phyloP scores from a whole-genome alignment of 2,329 filamentous ascomycete species.

The Aspergillus fumigatiaffinis region DNA sequence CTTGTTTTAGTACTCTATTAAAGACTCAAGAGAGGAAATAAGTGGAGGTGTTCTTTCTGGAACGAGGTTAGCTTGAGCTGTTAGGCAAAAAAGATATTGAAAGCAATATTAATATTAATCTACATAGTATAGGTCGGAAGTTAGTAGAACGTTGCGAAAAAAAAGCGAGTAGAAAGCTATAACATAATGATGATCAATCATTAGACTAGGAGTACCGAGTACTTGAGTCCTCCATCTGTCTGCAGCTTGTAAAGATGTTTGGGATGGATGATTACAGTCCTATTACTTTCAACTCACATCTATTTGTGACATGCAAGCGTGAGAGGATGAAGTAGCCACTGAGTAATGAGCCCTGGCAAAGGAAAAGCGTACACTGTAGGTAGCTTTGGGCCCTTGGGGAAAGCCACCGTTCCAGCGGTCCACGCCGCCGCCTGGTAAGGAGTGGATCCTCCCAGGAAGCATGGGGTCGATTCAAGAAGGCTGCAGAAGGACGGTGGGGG shows the following conservation, averaged over 20 bases:
- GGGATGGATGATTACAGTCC: no score
- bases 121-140: neutral
- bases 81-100: constrained; percentile 6
- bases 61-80: constrained; percentile 10
- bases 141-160: neutral
- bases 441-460: constrained; percentile 14
- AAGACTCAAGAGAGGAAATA: neutral
- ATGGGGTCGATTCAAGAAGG: constrained; percentile 8
- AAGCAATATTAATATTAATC: neutral
- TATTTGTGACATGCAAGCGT: neutral
- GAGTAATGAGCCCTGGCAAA: no score
- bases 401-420: constrained; percentile 16
- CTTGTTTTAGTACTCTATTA: neutral
- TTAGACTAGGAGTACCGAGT: neutral
- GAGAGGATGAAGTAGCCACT: neutral
- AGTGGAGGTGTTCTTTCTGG: constrained; percentile 13
- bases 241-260: neutral
- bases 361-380: neutral
- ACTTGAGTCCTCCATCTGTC: neutral
- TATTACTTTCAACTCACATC: neutral
- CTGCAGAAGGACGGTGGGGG: constrained; percentile 6
- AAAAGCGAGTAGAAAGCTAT: neutral
- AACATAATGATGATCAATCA: neutral
- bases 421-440: constrained; percentile 15
- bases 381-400: neutral